Base-by-base conservation (phyloP, 2,329 filamentous ascomycete genomes). In the Emydomyces testavorans region DNA sequence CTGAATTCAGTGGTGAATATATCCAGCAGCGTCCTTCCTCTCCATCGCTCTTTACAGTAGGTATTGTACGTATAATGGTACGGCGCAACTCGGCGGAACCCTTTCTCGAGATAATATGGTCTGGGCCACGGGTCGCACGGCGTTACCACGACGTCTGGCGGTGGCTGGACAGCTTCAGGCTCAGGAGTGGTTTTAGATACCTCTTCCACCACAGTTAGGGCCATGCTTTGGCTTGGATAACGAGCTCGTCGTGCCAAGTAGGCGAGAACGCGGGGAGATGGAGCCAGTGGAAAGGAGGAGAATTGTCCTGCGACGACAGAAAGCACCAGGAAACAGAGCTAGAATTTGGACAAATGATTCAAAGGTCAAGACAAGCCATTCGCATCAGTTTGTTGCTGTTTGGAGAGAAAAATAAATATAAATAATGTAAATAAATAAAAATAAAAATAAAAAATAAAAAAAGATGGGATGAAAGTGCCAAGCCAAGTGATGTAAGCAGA, bases 61-160 rank as follows among this genome's bases (percentile, higher is more conserved):
- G 90, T 95, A 62, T 94, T 93, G 72, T 95, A 95, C 2, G 89
- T 95, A 65, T 76, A 95, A 63, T 92, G 80, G 62, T 98, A 96
- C 2, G 90, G 90, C 36, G 75, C 75, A 26, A 95, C 83, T 54
- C 87, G 81, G 43, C 89, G 82, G 52, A 98, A 70, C 6, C 85
- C 88, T 56, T 83, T 82, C 57, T 94, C 83, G 53, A 94, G 73
- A 58, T 83, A 83, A 67, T 95, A 96, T 0, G 87, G 88, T 49
- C 71, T 70, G 39, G 77, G 76, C 73, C 76, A 79, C 1, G 77
- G 77, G 21, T 56, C 54, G 34, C 63, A 63, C 7, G 63, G 63
- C 2, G 62, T 64, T 16, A 62, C 53, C 11, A 51, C 52, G 24
- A 62, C 61, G 39, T 60, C 57, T 5, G 61, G 57, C 11, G 59